These are phyloP conservation scores for Catenaria anguillulae DNA, from an alignment of 371 early-diverging fungal genomes.

Conservation along the genomic window DNA sequence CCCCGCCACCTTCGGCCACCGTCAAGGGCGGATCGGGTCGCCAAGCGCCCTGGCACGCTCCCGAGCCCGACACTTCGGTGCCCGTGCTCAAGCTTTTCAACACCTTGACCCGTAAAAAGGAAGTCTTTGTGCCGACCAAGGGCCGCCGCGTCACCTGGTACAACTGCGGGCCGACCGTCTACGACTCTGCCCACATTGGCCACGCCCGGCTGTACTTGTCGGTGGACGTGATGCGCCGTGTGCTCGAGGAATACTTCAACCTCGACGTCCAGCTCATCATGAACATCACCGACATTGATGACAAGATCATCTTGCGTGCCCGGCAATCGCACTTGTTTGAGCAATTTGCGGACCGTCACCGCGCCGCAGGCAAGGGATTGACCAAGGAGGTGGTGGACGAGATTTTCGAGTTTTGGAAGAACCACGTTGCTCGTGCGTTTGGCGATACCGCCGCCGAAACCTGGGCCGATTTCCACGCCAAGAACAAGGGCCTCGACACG, in stretches of 20 bases:
- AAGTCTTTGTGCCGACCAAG: slow-evolving; percentile 64
- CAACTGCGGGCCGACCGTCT: slow-evolving; percentile 99
- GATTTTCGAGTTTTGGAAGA: slow-evolving; percentile 20
- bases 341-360: slow-evolving; percentile 25
- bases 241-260: slow-evolving; percentile 89
- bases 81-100: slow-evolving; percentile 52
- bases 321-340: slow-evolving; percentile 72
- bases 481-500: slow-evolving; percentile 11
- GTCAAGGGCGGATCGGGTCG: not conserved
- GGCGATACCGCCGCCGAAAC: slow-evolving; percentile 26
- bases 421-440: slow-evolving; percentile 44
- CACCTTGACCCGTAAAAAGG: slow-evolving; percentile 63
- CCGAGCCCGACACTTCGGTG: slow-evolving; percentile 6
- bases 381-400: slow-evolving; percentile 32
- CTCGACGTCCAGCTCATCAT: slow-evolving; percentile 94
- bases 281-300: slow-evolving; percentile 99
- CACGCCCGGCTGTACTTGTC: slow-evolving; percentile 95
- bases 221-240: slow-evolving; percentile 90
- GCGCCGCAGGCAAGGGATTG: slow-evolving; percentile 18
- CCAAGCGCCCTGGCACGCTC: slow-evolving; percentile 22
- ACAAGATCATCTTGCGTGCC: slow-evolving; percentile 94
- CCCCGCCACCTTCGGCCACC: not conserved
- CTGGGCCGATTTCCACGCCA: slow-evolving; percentile 40
- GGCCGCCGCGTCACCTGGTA: slow-evolving; percentile 87
- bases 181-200: slow-evolving; percentile 97